Percentiles rank a stretch among this genome's conserved stretches.
phyloP scores from a whole-genome alignment of 2,329 filamentous ascomycete genomes.

The Claviceps africana region DNA sequence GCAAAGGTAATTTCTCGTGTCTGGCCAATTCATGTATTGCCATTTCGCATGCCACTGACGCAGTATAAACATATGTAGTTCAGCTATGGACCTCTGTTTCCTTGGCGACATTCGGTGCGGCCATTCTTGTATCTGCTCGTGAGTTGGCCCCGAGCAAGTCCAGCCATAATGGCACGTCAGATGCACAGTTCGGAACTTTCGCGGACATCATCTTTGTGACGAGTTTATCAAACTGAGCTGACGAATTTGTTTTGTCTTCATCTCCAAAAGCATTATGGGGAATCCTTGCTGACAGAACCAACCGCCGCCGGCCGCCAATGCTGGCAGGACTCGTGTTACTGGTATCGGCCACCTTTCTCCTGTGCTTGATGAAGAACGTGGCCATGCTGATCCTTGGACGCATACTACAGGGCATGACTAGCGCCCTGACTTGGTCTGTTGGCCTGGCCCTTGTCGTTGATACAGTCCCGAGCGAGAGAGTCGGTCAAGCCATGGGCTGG shows the following conservation, averaged over 20 bases:
- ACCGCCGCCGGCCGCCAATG: slow-evolving; percentile 20
- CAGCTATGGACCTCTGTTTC: slow-evolving; percentile 24
- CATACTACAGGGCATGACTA: slow-evolving; percentile 19
- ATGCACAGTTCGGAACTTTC: neutral
- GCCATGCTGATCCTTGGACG: slow-evolving; percentile 20
- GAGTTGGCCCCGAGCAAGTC: slow-evolving; percentile 3
- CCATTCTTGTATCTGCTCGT: slow-evolving; percentile 19
- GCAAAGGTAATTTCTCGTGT: slow-evolving; percentile 7
- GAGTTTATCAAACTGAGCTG: neutral
- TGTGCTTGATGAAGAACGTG: slow-evolving; percentile 18
- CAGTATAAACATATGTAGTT: slow-evolving; percentile 7
- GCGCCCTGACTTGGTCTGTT: slow-evolving; percentile 22
- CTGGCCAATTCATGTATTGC: neutral
- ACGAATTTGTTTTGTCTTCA: neutral
- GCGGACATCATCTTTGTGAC: neutral
- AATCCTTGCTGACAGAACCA: slow-evolving; percentile 20
- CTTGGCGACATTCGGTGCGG: slow-evolving; percentile 19
- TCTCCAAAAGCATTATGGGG: slow-evolving; percentile 19
- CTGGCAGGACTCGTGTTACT: slow-evolving; percentile 18
- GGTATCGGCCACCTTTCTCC: slow-evolving; percentile 16
- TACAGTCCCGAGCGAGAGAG: slow-evolving; percentile 16
- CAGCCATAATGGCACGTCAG: neutral
- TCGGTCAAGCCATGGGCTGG: slow-evolving; percentile 21
- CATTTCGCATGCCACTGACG: neutral
- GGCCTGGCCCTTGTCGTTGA: slow-evolving; percentile 23